Percentiles rank a stretch among this genome's conserved stretches.
These are phyloP conservation scores for Luvunga scandens DNA, from an alignment of 345 rosid genomes.

Conservation along the genomic window DNA sequence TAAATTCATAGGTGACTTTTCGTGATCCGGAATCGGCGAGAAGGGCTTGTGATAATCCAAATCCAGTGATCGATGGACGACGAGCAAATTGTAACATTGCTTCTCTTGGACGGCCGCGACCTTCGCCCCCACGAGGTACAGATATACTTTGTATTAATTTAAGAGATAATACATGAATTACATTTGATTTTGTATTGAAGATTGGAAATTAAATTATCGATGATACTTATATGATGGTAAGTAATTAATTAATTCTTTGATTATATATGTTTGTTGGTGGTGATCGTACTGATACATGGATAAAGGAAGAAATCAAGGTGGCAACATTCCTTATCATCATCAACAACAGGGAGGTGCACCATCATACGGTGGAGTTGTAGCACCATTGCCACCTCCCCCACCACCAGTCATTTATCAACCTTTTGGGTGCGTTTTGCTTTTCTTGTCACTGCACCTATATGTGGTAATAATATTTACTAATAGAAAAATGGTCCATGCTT, in stretches of 20 bases:
- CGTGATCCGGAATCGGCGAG: constrained; percentile 87
- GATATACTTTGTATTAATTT: too few species aligned
- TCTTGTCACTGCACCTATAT: background rate
- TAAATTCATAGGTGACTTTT: constrained; percentile 62
- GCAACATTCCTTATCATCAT: constrained; percentile 47
- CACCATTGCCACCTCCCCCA: constrained; percentile 35
- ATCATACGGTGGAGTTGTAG: constrained; percentile 49
- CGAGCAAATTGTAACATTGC: constrained; percentile 94
- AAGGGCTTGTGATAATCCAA: constrained; percentile 74
- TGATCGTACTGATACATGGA: background rate
- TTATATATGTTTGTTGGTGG: background rate
- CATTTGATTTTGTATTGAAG: too few species aligned
- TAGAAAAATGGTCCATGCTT: constrained; percentile 28
- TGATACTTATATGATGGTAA: background rate
- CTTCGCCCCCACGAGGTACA: constrained; percentile 79
- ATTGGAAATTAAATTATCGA: too few species aligned
- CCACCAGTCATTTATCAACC: constrained; percentile 47
- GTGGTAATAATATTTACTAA: background rate
- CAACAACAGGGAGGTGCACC: constrained; percentile 50
- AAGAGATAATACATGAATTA: too few species aligned
- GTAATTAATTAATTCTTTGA: background rate
- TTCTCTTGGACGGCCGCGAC: constrained; percentile 79
- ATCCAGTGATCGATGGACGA: constrained; percentile 86
- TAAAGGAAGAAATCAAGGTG: constrained; percentile 67
- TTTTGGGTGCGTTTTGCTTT: constrained; percentile 49